These are phyloP conservation scores for Plenodomus biglobosus DNA, from an alignment of 2,329 filamentous ascomycete genomes.

Conservation along the genomic window DNA sequence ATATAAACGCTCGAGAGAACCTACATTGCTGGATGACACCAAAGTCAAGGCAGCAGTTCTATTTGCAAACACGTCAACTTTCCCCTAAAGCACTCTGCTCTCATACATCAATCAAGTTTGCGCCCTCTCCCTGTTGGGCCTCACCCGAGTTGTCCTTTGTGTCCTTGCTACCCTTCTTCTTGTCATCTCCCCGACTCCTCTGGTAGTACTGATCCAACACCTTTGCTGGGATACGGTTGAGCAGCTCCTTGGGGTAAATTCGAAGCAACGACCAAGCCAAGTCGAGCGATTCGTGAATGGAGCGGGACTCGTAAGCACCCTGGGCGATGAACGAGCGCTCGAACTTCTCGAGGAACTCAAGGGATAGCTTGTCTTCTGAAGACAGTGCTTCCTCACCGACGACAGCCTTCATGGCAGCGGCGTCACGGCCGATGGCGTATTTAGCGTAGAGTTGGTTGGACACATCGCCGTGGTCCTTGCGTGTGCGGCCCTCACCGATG, in stretches of 20 bases:
- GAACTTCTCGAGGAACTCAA: slow-evolving; percentile 98
- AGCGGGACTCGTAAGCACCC: slow-evolving; percentile 86
- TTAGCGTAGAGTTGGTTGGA: slow-evolving; percentile 99
- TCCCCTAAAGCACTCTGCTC: slow-evolving; percentile 3
- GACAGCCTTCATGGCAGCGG: slow-evolving; percentile 98
- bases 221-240: slow-evolving; percentile 74
- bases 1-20: slow-evolving; percentile 16
- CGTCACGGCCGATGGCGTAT: slow-evolving; percentile 98
- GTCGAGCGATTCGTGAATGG: slow-evolving; percentile 91
- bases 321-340: slow-evolving; percentile 93
- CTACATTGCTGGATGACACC: slow-evolving; percentile 15
- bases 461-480: slow-evolving; percentile 95
- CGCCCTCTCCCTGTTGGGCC: slow-evolving; percentile 40
- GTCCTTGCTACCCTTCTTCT: slow-evolving; percentile 44
- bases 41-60: slow-evolving; percentile 4
- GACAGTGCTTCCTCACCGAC: slow-evolving; percentile 97
- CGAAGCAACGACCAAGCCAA: slow-evolving; percentile 94
- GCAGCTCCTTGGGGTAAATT: slow-evolving; percentile 96
- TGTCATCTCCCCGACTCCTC: slow-evolving; percentile 45
- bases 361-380: slow-evolving; percentile 92
- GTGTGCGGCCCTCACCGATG: slow-evolving; percentile 95
- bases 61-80: slow-evolving; percentile 1
- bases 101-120: slow-evolving; percentile 46
- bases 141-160: slow-evolving; percentile 48
- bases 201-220: slow-evolving; percentile 56